Evolutionary conservation across 2,329 filamentous ascomycete genomes (phyloP).

Genomic region (Daldinia eschscholtzii): DNA sequence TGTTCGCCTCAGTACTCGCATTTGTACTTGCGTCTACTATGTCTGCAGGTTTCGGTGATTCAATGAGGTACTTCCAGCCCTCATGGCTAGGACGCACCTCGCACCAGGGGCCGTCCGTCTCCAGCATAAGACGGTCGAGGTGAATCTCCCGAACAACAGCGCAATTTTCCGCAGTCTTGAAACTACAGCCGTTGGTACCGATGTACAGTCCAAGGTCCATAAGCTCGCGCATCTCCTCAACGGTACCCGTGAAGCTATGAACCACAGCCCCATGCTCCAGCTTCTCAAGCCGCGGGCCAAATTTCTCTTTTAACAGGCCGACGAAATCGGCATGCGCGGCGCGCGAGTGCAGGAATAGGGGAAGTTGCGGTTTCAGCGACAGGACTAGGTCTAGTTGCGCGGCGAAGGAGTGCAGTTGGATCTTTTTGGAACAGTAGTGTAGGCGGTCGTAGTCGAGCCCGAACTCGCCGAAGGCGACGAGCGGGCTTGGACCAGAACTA

Average conservation of each 20-base stretch:
- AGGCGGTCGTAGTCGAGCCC: slow-evolving; percentile 96
- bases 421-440: slow-evolving; percentile 80
- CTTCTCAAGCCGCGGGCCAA: slow-evolving; percentile 69
- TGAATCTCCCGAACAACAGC: slow-evolving; percentile 84
- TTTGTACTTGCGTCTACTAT: background rate
- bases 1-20: background rate
- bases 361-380: slow-evolving; percentile 76
- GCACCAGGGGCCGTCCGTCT: slow-evolving; percentile 98
- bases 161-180: slow-evolving; percentile 94
- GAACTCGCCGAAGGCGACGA: slow-evolving; percentile 92
- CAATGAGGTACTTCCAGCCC: slow-evolving; percentile 76
- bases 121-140: slow-evolving; percentile 86
- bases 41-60: slow-evolving; percentile 48
- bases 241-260: slow-evolving; percentile 92
- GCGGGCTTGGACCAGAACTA: slow-evolving; percentile 52
- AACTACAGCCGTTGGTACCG: slow-evolving; percentile 95
- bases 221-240: slow-evolving; percentile 85
- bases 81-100: slow-evolving; percentile 93
- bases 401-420: slow-evolving; percentile 87
- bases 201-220: slow-evolving; percentile 87
- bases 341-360: slow-evolving; percentile 91
- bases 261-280: slow-evolving; percentile 85
- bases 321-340: slow-evolving; percentile 91
- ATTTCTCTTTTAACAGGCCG: slow-evolving; percentile 70
- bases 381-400: slow-evolving; percentile 84